phyloP scores from a whole-genome alignment of 352 stramenopile genomes.

The Pythium phragmiticola region DNA sequence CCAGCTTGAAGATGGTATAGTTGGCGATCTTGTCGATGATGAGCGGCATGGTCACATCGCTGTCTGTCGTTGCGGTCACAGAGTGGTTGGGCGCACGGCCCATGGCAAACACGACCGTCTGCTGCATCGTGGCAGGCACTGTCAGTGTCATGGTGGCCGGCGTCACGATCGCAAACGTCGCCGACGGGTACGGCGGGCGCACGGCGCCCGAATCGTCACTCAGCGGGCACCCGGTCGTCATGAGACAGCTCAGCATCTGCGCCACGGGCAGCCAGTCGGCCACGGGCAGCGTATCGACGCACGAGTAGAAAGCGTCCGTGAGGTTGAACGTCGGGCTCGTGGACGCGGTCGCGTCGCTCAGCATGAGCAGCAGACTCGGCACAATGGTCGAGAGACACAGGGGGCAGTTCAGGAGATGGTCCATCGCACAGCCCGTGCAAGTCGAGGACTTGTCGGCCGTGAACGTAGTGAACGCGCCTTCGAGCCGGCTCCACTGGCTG shows the following conservation, averaged over 20 bases:
- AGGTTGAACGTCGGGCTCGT: slow-evolving; percentile 6
- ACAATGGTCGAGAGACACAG: slow-evolving; percentile 11
- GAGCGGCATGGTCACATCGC: neutral
- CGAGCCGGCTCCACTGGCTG: neutral
- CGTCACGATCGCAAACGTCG: slow-evolving; percentile 8
- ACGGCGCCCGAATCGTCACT: neutral
- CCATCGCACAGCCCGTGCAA: neutral
- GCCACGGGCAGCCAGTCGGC: slow-evolving; percentile 16
- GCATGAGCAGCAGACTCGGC: slow-evolving; percentile 14
- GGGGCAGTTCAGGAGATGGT: slow-evolving; percentile 7
- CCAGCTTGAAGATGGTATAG: neutral
- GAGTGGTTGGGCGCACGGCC: slow-evolving; percentile 5
- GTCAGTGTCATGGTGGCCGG: slow-evolving; percentile 4
- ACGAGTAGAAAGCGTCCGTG: slow-evolving; percentile 14
- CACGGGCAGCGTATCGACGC: slow-evolving; percentile 2
- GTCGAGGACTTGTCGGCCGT: neutral
- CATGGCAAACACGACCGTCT: neutral
- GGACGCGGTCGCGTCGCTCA: neutral
- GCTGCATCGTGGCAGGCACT: neutral
- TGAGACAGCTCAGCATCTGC: slow-evolving; percentile 13
- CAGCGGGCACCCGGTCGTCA: neutral
- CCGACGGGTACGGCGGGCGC: neutral
- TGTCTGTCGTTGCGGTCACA: neutral
- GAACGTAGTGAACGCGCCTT: neutral
- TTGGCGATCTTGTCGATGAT: neutral